Base-by-base conservation (phyloP, 805 yeast genomes). In the Candida morakotiae region DNA sequence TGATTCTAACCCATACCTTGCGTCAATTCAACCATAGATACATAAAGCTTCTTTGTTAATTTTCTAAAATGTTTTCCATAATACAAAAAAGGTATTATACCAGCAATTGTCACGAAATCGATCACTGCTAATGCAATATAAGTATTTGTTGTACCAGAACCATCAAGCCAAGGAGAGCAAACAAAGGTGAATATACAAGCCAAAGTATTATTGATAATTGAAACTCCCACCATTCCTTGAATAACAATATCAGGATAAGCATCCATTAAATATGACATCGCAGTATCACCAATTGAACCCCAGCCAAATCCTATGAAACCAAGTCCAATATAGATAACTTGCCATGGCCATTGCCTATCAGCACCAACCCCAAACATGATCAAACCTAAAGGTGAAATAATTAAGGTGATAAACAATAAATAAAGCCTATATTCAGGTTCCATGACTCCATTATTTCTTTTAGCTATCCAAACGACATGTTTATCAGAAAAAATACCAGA, bases 51-150 rank as follows among this genome's bases (percentile, higher is more conserved):
- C 56, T 68, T 79, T 7, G 85, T 79, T 75, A 75, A 71, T 29
- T 55, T 62, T 49, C 88, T 66, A 56, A 78, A 73, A 11, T 53
- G 46, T 52, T 81, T 80, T 8, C 88, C 88, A 63, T 72, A 81
- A 16, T 62, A 53, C 31, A 79, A 70, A 55, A 74, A 70, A 18
- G 87, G 87, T 33, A 78, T 52, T 8, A 80, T 74, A 23, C 73
- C 45, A 41, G 73, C 64, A 68, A 80, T 75, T 15, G 79, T 67
- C n/a, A 59, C 54, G 38, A 62, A 56, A 30, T 64, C 64, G 32
- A 64, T 49, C 18, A 53, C 68, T 7, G 67, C 67, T 47, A 64
- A 53, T 3, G 56, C 56, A 20, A 53, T 52, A 40, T 60, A 64
- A 1, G 69, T 64, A 41, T 58, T 47, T 25, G 68, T 59, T 40